Evolutionary conservation across 805 yeast species (phyloP), one percentile per base, ranked within the genome.

Genomic region (Metschnikowia picachoensis): DNA sequence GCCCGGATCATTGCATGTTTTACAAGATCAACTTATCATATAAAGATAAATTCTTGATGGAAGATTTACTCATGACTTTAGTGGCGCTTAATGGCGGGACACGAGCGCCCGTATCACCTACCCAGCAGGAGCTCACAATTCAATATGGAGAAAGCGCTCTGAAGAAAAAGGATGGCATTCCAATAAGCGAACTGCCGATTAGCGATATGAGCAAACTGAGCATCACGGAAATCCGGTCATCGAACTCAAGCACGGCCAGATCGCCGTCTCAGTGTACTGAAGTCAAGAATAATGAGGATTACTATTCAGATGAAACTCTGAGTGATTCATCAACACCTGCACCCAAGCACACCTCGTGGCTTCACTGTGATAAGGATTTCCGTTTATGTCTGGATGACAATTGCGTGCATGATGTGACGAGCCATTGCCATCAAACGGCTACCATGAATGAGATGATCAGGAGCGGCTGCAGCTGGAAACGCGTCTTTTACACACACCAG

Each of bases 401-500:
- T 13, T 51, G 50, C 32, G 46, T 37, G 6, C 52, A 48, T 25
- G 50, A 43, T n/a, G 10, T 27, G n/a, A 48, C 33, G 37, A 32
- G 44, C 14, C 39, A 30, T 17, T 53, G 52, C 34, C 53, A 53
- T n/a, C 53, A 42, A 44, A 47, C 52, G 8, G 17, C 14, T 8
- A 30, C 38, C 25, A 46, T 53, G 27, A 53, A 51, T 30, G 42
- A 17, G 16, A 39, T 53, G 48, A 28, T 42, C 15, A 14, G 17
- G 10, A 15, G 32, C 2, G 40, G 39, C 8, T 29, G 48, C 32
- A 28, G 17, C 5, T 12, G 37, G 16, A 38, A 14, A 30, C 35
- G 58, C 12, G 57, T 48, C 13, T 53, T 52, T n/a, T 53, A 51
- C 41, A 55, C 55, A n/a, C 44, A 48, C 34, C 31, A 46, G 17